Percentiles rank a stretch among this genome's conserved stretches.
Evolutionary conservation across 2,329 filamentous ascomycete species (phyloP).

Genomic region (Fusarium citri): DNA sequence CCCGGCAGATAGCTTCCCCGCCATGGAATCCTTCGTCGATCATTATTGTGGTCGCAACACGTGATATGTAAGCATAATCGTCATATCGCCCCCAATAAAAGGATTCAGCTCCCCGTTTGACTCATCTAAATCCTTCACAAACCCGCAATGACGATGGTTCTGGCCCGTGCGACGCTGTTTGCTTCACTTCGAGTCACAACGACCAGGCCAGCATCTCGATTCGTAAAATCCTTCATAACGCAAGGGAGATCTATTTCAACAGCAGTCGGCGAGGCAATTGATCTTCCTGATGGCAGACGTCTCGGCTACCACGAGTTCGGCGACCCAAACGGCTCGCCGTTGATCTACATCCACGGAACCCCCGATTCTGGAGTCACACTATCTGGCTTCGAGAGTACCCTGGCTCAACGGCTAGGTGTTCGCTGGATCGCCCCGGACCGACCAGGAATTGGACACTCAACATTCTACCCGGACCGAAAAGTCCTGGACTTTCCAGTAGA

Average conservation of each 20-base stretch:
- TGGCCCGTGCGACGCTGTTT: no score
- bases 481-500: fast-evolving
- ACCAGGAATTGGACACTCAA: background rate
- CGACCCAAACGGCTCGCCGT: background rate
- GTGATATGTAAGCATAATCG: background rate
- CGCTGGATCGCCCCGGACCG: background rate
- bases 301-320: background rate
- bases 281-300: background rate
- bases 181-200: background rate
- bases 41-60: background rate
- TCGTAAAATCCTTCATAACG: fast-evolving
- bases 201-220: background rate
- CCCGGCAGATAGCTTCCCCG: background rate
- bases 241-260: background rate
- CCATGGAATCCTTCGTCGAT: background rate
- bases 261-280: background rate
- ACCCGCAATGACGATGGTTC: background rate
- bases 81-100: background rate
- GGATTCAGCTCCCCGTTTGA: background rate
- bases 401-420: background rate
- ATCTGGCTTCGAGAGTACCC: no score
- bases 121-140: background rate
- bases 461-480: background rate
- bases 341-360: background rate
- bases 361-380: background rate